Percentiles rank a stretch among this genome's conserved stretches.
Conservation (phyloP, 345 rosid species). For the Ceriops zippeliana region DNA sequence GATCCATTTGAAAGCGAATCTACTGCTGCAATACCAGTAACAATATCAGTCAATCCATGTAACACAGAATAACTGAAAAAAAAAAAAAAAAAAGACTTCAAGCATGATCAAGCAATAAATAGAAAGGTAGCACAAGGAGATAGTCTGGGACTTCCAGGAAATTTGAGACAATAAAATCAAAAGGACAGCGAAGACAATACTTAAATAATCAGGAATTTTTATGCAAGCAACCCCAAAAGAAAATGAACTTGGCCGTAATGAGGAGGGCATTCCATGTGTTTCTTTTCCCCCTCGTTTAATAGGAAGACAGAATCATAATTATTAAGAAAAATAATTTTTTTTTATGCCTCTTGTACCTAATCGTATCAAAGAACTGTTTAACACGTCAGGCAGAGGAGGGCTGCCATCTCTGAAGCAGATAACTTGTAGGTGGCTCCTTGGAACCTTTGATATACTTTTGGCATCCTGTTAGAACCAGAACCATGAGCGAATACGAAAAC, state of each 20-base stretch:
- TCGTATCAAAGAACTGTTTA: constrained; percentile 44
- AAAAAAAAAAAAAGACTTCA: not conserved
- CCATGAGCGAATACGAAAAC: constrained; percentile 12
- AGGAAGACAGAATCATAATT: not conserved
- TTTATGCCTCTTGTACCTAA: constrained; percentile 42
- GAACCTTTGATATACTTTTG: constrained; percentile 40
- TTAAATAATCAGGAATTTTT: not conserved
- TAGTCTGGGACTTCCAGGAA: not conserved
- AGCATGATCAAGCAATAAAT: not conserved
- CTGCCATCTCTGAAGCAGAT: constrained; percentile 93
- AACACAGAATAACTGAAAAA: not conserved
- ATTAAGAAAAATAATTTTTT: not conserved
- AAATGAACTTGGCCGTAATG: not conserved
- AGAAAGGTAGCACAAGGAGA: not conserved
- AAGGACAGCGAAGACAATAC: not conserved
- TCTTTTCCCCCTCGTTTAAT: not conserved
- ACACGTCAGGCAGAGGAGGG: constrained; percentile 80
- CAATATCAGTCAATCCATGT: constrained; percentile 9
- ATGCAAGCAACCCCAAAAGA: not conserved
- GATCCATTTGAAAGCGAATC: constrained; percentile 55
- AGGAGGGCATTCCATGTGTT: not conserved
- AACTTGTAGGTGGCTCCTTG: constrained; percentile 57
- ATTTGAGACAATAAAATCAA: not conserved
- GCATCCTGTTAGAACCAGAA: constrained; percentile 39
- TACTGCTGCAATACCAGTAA: constrained; percentile 27